phyloP scores from a whole-genome alignment of 805 yeast species.

The Metschnikowia cubensis region DNA sequence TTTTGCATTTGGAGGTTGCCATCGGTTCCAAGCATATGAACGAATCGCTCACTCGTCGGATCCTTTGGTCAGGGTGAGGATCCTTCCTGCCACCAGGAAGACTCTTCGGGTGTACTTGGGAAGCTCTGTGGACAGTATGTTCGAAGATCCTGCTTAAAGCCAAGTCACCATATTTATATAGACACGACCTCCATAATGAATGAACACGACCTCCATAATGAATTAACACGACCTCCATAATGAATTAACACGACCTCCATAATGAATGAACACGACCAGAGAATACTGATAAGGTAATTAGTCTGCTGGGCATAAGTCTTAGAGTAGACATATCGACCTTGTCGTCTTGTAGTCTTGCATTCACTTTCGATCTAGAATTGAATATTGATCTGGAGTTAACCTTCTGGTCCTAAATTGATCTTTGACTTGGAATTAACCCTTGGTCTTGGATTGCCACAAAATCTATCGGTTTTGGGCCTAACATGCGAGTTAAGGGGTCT shows the following conservation, averaged over 20 bases:
- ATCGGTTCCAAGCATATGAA: slow-evolving; percentile 84
- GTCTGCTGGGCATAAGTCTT: no score
- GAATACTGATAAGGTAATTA: no score
- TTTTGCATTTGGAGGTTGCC: slow-evolving; percentile 91
- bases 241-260: background rate
- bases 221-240: background rate
- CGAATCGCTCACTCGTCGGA: slow-evolving; percentile 26
- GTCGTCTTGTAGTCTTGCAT: no score
- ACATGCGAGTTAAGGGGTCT: slow-evolving; percentile 5
- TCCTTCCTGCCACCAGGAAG: slow-evolving; percentile 70
- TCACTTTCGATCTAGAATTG: no score
- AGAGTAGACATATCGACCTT: no score
- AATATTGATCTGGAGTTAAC: no score
- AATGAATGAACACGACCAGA: no score
- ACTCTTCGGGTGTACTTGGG: slow-evolving; percentile 72
- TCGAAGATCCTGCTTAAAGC: slow-evolving; percentile 15
- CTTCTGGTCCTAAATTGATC: no score
- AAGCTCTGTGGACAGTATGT: slow-evolving; percentile 53
- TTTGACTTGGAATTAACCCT: no score
- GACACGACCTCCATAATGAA: background rate
- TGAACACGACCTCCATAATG: no score
- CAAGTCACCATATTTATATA: background rate
- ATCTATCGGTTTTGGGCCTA: no score
- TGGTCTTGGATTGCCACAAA: no score
- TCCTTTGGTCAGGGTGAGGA: slow-evolving; percentile 59